These are phyloP conservation scores for Aspergillus sp. DNA, from an alignment of 2,329 filamentous ascomycete species.

Conservation along the genomic window DNA sequence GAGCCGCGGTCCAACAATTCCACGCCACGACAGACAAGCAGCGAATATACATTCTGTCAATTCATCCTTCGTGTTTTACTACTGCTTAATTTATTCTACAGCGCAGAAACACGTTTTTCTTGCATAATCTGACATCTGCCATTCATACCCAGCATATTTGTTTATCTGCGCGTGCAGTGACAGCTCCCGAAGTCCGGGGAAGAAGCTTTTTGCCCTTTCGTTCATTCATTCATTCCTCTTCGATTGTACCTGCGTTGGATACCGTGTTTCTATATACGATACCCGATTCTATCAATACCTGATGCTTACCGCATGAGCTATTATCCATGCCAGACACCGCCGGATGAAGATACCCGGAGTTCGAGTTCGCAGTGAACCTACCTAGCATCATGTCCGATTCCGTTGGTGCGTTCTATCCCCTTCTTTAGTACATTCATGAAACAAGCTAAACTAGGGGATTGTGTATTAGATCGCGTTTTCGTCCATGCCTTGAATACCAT, in stretches of 20 bases:
- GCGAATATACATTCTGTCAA: not conserved
- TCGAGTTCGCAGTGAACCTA: constrained; percentile 1
- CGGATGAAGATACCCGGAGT: constrained; percentile 19
- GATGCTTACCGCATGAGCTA: too few relatives aligned
- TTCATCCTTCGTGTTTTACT: too few relatives aligned
- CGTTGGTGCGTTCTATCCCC: constrained; percentile 32
- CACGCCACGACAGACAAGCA: constrained; percentile 5
- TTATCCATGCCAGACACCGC: constrained; percentile 25
- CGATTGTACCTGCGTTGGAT: not conserved
- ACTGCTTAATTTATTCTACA: too few relatives aligned
- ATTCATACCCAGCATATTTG: too few relatives aligned
- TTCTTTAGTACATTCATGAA: not conserved
- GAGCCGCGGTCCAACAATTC: constrained; percentile 25
- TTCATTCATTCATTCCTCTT: not conserved
- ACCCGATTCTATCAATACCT: too few relatives aligned
- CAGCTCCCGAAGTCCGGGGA: constrained; percentile 13
- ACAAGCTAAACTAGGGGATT: not conserved
- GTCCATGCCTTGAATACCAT: constrained; percentile 98
- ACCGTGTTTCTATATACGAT: not conserved
- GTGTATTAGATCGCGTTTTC: constrained; percentile 77
- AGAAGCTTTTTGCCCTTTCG: constrained; percentile 2
- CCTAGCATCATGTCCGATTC: constrained; percentile 39
- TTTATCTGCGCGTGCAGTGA: too few relatives aligned
- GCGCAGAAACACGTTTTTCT: too few relatives aligned
- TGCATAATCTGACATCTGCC: too few relatives aligned